Evolutionary conservation across 2,329 filamentous ascomycete genomes (phyloP).

Genomic region (Basipetospora chlamydospora): DNA sequence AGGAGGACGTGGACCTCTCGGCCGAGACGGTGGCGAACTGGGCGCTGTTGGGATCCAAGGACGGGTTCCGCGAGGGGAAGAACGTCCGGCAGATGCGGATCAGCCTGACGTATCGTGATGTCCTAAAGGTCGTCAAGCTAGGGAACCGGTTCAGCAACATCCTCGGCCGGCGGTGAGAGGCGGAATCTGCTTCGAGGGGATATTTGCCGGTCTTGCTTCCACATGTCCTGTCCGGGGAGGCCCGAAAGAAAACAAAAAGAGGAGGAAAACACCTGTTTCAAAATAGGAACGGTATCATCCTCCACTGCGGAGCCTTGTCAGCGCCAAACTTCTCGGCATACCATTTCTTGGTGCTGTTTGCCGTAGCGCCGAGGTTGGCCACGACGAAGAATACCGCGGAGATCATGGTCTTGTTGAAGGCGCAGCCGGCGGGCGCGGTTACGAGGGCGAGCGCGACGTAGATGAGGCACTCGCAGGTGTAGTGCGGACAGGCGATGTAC

Average conservation of each 20-base stretch:
- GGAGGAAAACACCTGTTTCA: not conserved
- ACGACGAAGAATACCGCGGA: constrained; percentile 58
- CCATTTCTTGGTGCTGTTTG: constrained; percentile 64
- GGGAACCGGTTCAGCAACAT: constrained; percentile 48
- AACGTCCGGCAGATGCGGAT: constrained; percentile 47
- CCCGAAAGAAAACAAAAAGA: not conserved
- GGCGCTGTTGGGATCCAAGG: constrained; percentile 41
- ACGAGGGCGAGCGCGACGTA: constrained; percentile 66
- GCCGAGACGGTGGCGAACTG: constrained; percentile 56
- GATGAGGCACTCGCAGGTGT: constrained; percentile 73
- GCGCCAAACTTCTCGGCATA: constrained; percentile 61
- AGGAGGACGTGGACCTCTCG: constrained; percentile 51
- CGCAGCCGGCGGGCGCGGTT: constrained; percentile 51
- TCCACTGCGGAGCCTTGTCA: constrained; percentile 51
- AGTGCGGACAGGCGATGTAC: constrained; percentile 71
- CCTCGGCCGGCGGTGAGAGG: constrained; percentile 23
- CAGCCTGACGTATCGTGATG: constrained; percentile 74
- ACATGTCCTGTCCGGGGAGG: no score
- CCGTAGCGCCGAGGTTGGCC: constrained; percentile 71
- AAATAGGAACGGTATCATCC: constrained; percentile 60
- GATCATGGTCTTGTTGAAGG: constrained; percentile 59
- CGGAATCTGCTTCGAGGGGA: no score
- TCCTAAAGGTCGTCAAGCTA: constrained; percentile 64
- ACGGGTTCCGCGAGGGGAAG: constrained; percentile 31
- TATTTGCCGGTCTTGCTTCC: no score